Evolutionary conservation across 2,329 filamentous ascomycete genomes (phyloP), one percentile per base, ranked within the genome.

Genomic region (Pseudocercospora crystallina): DNA sequence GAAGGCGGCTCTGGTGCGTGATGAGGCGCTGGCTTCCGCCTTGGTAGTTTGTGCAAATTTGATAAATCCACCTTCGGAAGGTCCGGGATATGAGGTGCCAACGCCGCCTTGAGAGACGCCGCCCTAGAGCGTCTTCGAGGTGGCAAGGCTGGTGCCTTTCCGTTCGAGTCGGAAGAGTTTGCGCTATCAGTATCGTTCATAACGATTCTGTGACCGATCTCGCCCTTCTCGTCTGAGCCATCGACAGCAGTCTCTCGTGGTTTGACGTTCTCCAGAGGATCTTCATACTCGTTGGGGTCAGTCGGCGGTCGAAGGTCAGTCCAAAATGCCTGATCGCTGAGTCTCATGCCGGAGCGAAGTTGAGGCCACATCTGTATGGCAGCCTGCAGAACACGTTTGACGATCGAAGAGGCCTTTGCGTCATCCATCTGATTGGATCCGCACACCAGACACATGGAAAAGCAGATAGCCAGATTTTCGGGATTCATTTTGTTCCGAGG

Each of bases 351-450:
- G 30, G 73, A 65, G 11, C 71, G 64, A 8, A 79, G 63, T 14
- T 74, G 57, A 2, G 69, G 60, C 76, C 78, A 76, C 58, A 71
- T 57, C 10, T 73, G 66, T 34, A 80, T 73, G 2, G 76, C 75
- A 32, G 73, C 70, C 37, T 73, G 71, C 12, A 82, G 63, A 4
- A 81, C 70, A 10, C 73, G 71, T 14, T 74, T 69, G n/a, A 80
- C 68, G 12, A 79, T 74, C 1, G 71, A 73, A 3, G 77, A 77
- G 63, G 80, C 74, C 57, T 77, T 80, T 0, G 75, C 76, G 54
- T 82, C 79, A 53, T 79, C 76, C 34, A 80, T 65, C 57, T 80
- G 77, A 61, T 82, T 76, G 3, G 76, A 73, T 0, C 78, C 78
- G 54, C 74, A 73, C 10, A 81, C 61, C 3, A 82, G 63, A 34